A percentile compares a stretch with the other conserved stretches of the same genome.
Evolutionary conservation across 768 basidiomycete genomes (phyloP).

Genomic region (Cyathus striatus): DNA sequence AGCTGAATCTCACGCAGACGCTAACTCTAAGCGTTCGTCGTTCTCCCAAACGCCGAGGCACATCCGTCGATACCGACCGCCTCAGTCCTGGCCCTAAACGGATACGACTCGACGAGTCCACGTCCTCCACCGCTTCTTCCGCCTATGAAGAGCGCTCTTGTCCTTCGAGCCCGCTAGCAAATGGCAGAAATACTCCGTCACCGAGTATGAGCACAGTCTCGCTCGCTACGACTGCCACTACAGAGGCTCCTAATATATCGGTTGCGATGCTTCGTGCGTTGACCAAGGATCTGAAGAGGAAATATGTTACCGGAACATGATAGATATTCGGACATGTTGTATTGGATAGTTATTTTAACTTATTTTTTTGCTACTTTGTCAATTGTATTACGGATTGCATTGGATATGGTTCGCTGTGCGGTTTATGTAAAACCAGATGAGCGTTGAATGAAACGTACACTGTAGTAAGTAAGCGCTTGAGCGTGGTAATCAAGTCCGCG

Average conservation of each 20-base stretch:
- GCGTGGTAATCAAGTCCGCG: too few relatives aligned
- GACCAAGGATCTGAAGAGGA: slow-evolving; percentile 48
- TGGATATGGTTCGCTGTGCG: too few relatives aligned
- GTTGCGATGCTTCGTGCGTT: slow-evolving; percentile 62
- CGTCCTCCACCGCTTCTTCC: slow-evolving; percentile 25
- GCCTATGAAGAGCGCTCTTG: slow-evolving; percentile 27
- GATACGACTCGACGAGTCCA: slow-evolving; percentile 30
- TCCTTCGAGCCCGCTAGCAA: slow-evolving; percentile 26
- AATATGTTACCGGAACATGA: slow-evolving; percentile 20
- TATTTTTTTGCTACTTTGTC: not conserved
- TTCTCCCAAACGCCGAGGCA: slow-evolving; percentile 40
- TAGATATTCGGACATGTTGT: not conserved
- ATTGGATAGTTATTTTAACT: not conserved
- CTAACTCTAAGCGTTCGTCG: slow-evolving; percentile 37
- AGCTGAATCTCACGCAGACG: slow-evolving; percentile 30
- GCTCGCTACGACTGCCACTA: slow-evolving; percentile 20
- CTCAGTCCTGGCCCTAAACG: slow-evolving; percentile 35
- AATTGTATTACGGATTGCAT: too few relatives aligned
- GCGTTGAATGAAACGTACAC: too few relatives aligned
- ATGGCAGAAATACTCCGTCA: slow-evolving; percentile 36
- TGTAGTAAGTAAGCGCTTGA: too few relatives aligned
- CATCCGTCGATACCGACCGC: slow-evolving; percentile 32
- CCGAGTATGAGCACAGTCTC: slow-evolving; percentile 41
- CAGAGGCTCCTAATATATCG: slow-evolving; percentile 38
- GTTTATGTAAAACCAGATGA: too few relatives aligned